Conservation (phyloP, 1,139 yeast species). For the Blastobotrys capitulatus region DNA sequence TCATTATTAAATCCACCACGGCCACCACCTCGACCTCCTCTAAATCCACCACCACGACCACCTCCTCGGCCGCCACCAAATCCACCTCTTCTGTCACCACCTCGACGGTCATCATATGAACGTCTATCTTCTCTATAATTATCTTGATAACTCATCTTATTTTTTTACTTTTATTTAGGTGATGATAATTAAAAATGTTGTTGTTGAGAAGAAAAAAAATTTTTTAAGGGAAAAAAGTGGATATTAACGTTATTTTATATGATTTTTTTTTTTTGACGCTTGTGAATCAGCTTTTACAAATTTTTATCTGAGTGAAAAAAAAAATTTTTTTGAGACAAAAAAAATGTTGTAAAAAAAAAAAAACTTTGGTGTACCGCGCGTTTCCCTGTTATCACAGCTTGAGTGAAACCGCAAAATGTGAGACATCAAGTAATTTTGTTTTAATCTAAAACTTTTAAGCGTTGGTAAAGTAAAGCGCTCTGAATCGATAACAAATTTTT, state of each 20-base stretch:
- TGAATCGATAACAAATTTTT: no score
- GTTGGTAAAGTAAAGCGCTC: no score
- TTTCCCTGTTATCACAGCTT: no score
- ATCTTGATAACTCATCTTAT: conserved; percentile 13
- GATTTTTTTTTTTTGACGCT: no score
- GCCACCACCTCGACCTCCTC: conserved; percentile 13
- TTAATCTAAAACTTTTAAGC: no score
- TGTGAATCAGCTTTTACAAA: no score
- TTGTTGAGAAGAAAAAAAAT: conserved; percentile 4
- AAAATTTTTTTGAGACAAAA: background rate
- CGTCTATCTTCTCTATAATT: conserved; percentile 23
- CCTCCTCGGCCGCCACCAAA: background rate
- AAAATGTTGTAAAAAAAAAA: conserved; percentile 2
- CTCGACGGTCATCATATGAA: conserved; percentile 11
- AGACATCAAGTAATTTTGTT: no score
- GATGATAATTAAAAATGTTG: conserved; percentile 4
- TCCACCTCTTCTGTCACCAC: conserved; percentile 15
- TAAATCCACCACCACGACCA: conserved; percentile 9
- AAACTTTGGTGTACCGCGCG: background rate
- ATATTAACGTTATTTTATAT: background rate
- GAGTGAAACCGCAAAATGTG: no score
- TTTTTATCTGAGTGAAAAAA: no score
- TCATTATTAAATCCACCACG: conserved; percentile 25
- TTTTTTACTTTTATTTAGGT: no score
- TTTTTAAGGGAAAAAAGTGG: background rate